These are phyloP conservation scores for Camelina laxa DNA, from an alignment of 345 rosid genomes.

Conservation along the genomic window DNA sequence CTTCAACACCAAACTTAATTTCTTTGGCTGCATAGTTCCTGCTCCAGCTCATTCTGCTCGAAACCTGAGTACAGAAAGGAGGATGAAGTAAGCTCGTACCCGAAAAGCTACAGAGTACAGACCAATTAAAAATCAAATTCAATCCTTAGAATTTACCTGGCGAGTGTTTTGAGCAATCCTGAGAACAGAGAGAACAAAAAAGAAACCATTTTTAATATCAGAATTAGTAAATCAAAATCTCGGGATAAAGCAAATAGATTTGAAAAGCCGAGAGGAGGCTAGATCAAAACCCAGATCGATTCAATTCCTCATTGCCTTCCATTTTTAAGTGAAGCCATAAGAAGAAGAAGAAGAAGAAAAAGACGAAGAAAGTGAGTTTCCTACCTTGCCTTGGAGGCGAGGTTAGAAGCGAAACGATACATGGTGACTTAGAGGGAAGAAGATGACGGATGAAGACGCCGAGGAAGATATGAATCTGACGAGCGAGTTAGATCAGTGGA, in stretches of 20 bases:
- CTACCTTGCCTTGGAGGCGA: conserved; percentile 5
- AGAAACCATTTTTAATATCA: neutral
- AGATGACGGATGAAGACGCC: neutral
- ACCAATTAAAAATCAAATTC: neutral
- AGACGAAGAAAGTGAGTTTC: neutral
- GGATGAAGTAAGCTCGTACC: neutral
- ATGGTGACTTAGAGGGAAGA: neutral
- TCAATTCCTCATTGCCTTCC: neutral
- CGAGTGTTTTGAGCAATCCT: neutral
- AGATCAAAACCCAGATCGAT: neutral
- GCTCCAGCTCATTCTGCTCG: conserved; percentile 2
- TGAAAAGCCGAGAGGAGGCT: neutral
- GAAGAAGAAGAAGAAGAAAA: neutral
- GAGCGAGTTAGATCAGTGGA: neutral
- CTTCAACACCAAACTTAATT: conserved; percentile 65
- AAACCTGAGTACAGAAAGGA: neutral
- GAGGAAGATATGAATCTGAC: neutral
- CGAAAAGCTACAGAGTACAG: neutral
- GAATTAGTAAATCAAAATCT: neutral
- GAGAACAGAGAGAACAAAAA: neutral
- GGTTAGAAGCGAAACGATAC: conserved; percentile 7
- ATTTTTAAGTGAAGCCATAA: neutral
- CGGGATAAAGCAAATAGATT: neutral
- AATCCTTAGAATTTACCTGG: neutral
- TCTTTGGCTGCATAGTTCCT: conserved; percentile 74